A percentile compares a stretch with the other conserved stretches of the same genome.
Conservation (phyloP, 192 early-diverging fungal genomes). For the Dissophora globulifera region DNA sequence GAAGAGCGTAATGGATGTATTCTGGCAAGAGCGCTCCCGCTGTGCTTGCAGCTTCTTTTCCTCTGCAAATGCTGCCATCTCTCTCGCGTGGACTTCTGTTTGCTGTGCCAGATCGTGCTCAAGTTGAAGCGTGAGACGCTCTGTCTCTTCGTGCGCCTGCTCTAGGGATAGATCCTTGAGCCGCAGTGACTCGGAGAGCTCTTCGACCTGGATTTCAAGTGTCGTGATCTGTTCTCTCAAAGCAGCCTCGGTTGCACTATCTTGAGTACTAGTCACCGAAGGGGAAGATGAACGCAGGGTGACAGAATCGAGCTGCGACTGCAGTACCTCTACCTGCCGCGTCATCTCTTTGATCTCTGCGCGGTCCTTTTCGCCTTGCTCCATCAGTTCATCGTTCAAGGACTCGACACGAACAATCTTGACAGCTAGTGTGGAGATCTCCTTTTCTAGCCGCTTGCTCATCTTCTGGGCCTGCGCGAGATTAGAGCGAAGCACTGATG, state of each 20-base stretch:
- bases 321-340: background rate
- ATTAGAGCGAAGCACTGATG: conserved; percentile 1
- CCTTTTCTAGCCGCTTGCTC: conserved; percentile 14
- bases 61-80: conserved; percentile 15
- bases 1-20: conserved; percentile 17
- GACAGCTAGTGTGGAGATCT: conserved; percentile 1
- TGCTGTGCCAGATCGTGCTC: conserved; percentile 7
- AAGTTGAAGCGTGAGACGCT: conserved; percentile 1
- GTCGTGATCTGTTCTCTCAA: conserved; percentile 9
- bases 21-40: conserved; percentile 26
- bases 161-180: conserved; percentile 28
- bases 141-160: conserved; percentile 16
- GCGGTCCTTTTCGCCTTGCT: conserved; percentile 1
- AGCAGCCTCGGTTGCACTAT: background rate
- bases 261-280: background rate
- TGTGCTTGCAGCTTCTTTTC: conserved; percentile 35
- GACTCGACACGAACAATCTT: conserved; percentile 10
- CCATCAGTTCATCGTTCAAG: conserved; percentile 14
- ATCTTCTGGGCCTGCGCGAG: conserved; percentile 16
- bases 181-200: conserved; percentile 4
- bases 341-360: background rate
- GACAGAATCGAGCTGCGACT: background rate
- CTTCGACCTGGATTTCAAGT: conserved; percentile 28
- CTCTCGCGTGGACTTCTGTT: background rate
- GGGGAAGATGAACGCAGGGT: background rate